Conservation (phyloP, 768 basidiomycete species). For the Thelephora ganbajun region DNA sequence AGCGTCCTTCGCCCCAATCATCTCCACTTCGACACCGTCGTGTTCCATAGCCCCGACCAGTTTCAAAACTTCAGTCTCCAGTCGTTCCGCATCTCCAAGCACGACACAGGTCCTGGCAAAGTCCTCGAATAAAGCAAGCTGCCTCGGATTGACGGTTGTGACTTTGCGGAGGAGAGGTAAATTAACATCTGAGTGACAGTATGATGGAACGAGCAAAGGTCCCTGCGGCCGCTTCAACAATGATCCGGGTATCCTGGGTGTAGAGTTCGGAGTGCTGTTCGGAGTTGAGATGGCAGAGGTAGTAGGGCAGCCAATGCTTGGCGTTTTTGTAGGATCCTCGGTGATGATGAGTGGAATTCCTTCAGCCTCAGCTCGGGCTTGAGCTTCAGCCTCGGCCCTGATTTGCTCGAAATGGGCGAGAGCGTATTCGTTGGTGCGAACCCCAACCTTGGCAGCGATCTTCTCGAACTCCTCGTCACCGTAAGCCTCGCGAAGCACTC, state of each 20-base stretch:
- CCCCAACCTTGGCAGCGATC: neutral
- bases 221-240: neutral
- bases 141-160: constrained; percentile 10
- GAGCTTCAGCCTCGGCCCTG: neutral
- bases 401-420: neutral
- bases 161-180: neutral
- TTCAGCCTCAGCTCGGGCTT: neutral
- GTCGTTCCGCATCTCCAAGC: constrained; percentile 36
- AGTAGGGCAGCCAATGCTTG: neutral
- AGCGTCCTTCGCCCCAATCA: constrained; percentile 14
- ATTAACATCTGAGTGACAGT: neutral
- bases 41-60: constrained; percentile 21
- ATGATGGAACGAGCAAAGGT: neutral
- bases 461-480: constrained; percentile 9
- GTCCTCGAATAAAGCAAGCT: constrained; percentile 27
- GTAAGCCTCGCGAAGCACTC: constrained; percentile 20
- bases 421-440: neutral
- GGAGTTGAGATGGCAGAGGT: neutral
- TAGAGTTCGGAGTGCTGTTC: constrained; percentile 16
- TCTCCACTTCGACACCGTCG: constrained; percentile 13
- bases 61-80: constrained; percentile 32
- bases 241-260: constrained; percentile 7
- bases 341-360: neutral
- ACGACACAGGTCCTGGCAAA: constrained; percentile 33
- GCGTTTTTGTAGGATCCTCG: neutral